Base-by-base conservation (phyloP, 2,329 filamentous ascomycete genomes). In the Trichoderma asperellum region DNA sequence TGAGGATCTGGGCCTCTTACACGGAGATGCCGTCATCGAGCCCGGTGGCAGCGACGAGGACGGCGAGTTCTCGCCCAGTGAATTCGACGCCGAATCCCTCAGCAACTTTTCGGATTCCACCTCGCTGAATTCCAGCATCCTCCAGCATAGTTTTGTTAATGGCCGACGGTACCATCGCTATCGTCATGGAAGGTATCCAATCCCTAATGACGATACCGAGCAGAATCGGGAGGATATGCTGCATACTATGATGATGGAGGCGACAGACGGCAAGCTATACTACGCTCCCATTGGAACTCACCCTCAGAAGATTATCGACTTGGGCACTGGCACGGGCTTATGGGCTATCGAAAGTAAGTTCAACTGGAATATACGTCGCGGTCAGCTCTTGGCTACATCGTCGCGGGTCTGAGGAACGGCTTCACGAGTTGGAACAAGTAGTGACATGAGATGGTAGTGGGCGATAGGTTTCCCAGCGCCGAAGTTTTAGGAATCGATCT, bases 311-410 rank as follows among this genome's bases (percentile, higher is more conserved):
- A 82, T 85, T 34, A 75, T 85, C 16, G 83, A 85, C 52, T 75
- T 85, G 10, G 84, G 85, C 10, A 86, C 85, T 1, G 84, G 85
- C 2, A 85, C 81, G 5, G 83, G 83, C 73, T 72, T 70, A 6
- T 86, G 84, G 83, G 83, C 84, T 1, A 82, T 86, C 43, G 78
- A 80, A 59, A 75, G 75, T 66, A 66, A 34, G 69, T 70, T 55
- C 27, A 2, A 34, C 2, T 43, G 18, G 2, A 43, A 43, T 16
- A n/a, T 32, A 21, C 4, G 34, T 56, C 14, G 27, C 11, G 21
- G 7, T 18, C 21, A 34, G 49, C 8, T 10, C 24, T 27, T 5
- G 11, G 24, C 27, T 2, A 8, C 10, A 4, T 47, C 24, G 4
- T 18, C 4, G 24, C 18, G 18, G 2, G 21, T 53, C 10, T 1